phyloP scores from a whole-genome alignment of 345 rosid species.

The Carallia pectinifolia region DNA sequence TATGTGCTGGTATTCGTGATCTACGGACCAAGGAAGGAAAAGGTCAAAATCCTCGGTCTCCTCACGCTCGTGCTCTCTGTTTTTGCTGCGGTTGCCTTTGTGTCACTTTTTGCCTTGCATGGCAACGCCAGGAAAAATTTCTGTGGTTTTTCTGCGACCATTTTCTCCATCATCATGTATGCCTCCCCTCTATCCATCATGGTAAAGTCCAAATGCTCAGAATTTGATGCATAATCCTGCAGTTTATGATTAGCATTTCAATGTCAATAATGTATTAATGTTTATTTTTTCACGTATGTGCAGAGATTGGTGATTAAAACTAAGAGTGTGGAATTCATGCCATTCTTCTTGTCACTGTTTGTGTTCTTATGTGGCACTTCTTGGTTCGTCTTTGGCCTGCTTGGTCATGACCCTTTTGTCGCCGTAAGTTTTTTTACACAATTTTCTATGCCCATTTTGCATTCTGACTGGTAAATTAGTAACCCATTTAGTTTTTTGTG shows the following conservation, averaged over 20 bases:
- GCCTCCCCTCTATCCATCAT: constrained; percentile 92
- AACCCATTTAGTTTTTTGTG: neutral
- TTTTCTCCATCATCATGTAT: constrained; percentile 95
- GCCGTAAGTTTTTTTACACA: constrained; percentile 48
- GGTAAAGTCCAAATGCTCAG: constrained; percentile 43
- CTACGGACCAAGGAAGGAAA: constrained; percentile 73
- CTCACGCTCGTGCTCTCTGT: constrained; percentile 44
- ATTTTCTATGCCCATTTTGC: neutral
- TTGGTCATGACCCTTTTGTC: constrained; percentile 80
- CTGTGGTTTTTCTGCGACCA: constrained; percentile 74
- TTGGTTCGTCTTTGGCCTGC: constrained; percentile 85
- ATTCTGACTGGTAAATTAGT: neutral
- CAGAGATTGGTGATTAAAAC: constrained; percentile 93
- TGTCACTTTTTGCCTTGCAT: constrained; percentile 69
- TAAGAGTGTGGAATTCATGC: constrained; percentile 95
- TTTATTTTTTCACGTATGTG: neutral
- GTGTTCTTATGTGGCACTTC: constrained; percentile 95
- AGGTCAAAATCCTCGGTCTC: constrained; percentile 63
- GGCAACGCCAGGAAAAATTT: constrained; percentile 68
- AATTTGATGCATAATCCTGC: neutral
- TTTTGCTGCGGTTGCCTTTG: constrained; percentile 58
- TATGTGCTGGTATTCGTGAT: constrained; percentile 66
- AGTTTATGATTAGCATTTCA: neutral
- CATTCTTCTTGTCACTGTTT: constrained; percentile 87
- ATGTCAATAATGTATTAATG: neutral